These are phyloP conservation scores for Penicillium italicum DNA, from an alignment of 2,329 filamentous ascomycete genomes.

Conservation along the genomic window DNA sequence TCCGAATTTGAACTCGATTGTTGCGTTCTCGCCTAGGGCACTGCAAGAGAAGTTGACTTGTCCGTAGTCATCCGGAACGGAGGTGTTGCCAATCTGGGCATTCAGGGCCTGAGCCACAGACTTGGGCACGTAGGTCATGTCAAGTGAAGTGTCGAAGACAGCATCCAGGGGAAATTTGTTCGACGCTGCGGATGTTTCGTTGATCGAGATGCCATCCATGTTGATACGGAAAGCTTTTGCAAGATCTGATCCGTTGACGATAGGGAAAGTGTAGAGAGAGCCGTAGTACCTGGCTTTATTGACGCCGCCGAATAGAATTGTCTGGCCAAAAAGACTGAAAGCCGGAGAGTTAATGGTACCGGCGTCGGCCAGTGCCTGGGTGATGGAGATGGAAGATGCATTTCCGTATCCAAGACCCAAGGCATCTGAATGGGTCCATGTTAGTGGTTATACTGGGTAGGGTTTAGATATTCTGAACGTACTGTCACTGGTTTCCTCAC, in stretches of 20 bases:
- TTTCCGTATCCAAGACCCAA: neutral
- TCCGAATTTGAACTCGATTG: neutral
- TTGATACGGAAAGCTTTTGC: neutral
- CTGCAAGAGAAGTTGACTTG: neutral
- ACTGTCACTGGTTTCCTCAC: neutral
- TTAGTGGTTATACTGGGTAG: neutral
- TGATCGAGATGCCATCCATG: neutral
- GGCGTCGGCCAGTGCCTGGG: neutral
- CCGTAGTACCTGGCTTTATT: conserved; percentile 7
- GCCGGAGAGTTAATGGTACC: neutral
- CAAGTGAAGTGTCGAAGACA: neutral
- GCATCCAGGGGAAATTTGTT: neutral
- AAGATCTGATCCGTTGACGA: neutral
- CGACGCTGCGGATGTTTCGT: neutral
- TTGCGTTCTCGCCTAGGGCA: neutral
- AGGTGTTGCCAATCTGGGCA: neutral
- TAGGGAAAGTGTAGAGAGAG: conserved; percentile 6
- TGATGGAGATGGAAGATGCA: neutral
- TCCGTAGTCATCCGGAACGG: neutral
- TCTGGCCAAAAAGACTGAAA: neutral
- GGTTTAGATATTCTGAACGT: neutral
- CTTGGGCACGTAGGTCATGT: neutral
- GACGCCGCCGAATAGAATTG: conserved; percentile 9
- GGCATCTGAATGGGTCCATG: neutral
- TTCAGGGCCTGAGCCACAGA: neutral